These are phyloP conservation scores for Corylus americana DNA, from an alignment of 306 rosid genomes.

Conservation along the genomic window DNA sequence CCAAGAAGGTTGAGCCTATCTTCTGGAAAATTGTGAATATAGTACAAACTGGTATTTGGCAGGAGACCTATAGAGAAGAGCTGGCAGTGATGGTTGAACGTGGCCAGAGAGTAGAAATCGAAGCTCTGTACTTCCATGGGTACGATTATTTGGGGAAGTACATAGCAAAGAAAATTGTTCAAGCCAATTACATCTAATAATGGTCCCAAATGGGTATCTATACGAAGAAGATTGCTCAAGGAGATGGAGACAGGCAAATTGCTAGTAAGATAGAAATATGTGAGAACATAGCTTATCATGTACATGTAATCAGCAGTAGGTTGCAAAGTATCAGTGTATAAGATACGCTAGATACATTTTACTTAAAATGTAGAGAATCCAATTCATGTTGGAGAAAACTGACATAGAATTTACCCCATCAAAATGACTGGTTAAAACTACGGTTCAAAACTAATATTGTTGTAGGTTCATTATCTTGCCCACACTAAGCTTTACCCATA, in stretches of 20 bases:
- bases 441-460: no score
- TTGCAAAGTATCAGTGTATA: no score
- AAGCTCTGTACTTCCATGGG: slow-evolving; percentile 78
- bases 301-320: no score
- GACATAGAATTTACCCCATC: no score
- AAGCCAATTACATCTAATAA: slow-evolving; percentile 59
- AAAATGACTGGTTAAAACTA: no score
- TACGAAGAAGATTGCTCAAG: not conserved
- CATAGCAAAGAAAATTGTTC: slow-evolving; percentile 75
- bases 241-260: not conserved
- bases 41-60: slow-evolving; percentile 29
- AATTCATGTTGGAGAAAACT: no score
- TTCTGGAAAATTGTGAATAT: not conserved
- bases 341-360: no score
- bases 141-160: slow-evolving; percentile 76
- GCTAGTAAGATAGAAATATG: not conserved
- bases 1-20: not conserved
- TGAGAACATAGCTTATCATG: not conserved
- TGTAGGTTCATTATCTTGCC: not conserved
- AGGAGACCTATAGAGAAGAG: slow-evolving; percentile 81
- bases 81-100: slow-evolving; percentile 64
- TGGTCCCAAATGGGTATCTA: not conserved
- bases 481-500: not conserved
- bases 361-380: no score
- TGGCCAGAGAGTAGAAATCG: slow-evolving; percentile 77